Base-by-base conservation (phyloP, 805 yeast species). In the Limtongia smithiae region DNA sequence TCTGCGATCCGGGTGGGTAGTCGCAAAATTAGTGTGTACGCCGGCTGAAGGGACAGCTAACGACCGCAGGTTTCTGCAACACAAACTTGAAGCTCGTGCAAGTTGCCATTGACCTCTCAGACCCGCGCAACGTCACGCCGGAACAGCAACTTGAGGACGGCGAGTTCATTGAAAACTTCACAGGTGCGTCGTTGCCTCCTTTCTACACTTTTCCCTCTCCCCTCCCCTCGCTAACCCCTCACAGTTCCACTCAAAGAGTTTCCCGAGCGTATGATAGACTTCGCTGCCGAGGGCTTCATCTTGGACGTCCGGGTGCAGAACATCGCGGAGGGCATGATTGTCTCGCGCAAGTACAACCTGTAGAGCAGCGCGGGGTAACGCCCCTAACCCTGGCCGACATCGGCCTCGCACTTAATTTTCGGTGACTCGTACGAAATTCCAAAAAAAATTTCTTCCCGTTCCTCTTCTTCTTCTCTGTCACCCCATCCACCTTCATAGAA, bases 111-210 rank as follows among this genome's bases (percentile, higher is more conserved):
- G 97, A 91, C 62, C 68, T 85, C 69, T 60, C 69, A 1, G 81
- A 79, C 47, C 76, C 75, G 17, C 78, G 82, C 51, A 93, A 91
- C 66, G 58, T 67, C 51, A 71, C 81, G 53, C 97, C 96, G 1
- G 63, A 71, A 48, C 79, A 94, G 2, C 75, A 84, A 55, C 72
- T 93, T 54, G 97, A 93, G 68, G 96, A 88, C 5, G 84, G 82
- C 53, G 98, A 91, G 70, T 91, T 85, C 65, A 93, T 91, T 44
- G 97, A 89, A 61, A 81, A 87, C n/a, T 85, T 91, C 64, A 73
- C 80, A 7, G 55, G 57, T 48, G 35, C 21, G 27, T n/a, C 4
- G 12, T 18, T 20, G 14, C 3, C n/a, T 35, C 18, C 20, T 14
- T n/a, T n/a, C 9, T 9, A 34, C 8, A 34, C 7, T 9, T 34